Percentiles rank a stretch among this genome's conserved stretches.
Conservation (phyloP, 1,139 yeast genomes). For the Hanseniaspora sp. region DNA sequence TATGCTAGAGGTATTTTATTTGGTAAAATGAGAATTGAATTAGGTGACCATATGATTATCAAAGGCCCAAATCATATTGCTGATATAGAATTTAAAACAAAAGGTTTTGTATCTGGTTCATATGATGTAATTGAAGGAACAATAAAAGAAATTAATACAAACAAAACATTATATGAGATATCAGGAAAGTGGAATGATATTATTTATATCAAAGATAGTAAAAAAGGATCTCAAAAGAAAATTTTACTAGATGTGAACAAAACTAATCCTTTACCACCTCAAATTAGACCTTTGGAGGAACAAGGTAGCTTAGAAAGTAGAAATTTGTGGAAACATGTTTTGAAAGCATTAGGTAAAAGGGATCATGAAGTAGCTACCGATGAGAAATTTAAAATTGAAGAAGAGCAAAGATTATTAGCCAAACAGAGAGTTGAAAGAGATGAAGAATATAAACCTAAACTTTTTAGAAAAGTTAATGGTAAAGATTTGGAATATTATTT, state of each 20-base stretch:
- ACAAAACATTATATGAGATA: slow-evolving; percentile 49
- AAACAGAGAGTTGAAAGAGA: slow-evolving; percentile 69
- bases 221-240: slow-evolving; percentile 37
- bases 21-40: slow-evolving; percentile 78
- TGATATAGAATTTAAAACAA: slow-evolving; percentile 85
- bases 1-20: slow-evolving; percentile 90
- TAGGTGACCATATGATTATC: slow-evolving; percentile 81
- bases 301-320: slow-evolving; percentile 78
- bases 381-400: slow-evolving; percentile 77
- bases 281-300: slow-evolving; percentile 63
- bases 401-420: slow-evolving; percentile 63
- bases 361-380: slow-evolving; percentile 77
- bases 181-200: slow-evolving; percentile 91
- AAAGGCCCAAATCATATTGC: slow-evolving; percentile 56
- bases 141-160: slow-evolving; percentile 42
- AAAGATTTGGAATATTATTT: slow-evolving; percentile 50
- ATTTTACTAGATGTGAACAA: slow-evolving; percentile 52
- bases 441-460: slow-evolving; percentile 65
- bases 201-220: slow-evolving; percentile 53
- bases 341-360: slow-evolving; percentile 61
- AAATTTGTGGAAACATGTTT: slow-evolving; percentile 69
- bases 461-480: slow-evolving; percentile 45
- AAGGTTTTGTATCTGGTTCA: slow-evolving; percentile 86
- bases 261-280: slow-evolving; percentile 47
- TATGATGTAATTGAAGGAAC: slow-evolving; percentile 81